A percentile compares a stretch with the other conserved stretches of the same genome.
Evolutionary conservation across 2,329 filamentous ascomycete genomes (phyloP).

Genomic region (Scedosporium apiospermum): DNA sequence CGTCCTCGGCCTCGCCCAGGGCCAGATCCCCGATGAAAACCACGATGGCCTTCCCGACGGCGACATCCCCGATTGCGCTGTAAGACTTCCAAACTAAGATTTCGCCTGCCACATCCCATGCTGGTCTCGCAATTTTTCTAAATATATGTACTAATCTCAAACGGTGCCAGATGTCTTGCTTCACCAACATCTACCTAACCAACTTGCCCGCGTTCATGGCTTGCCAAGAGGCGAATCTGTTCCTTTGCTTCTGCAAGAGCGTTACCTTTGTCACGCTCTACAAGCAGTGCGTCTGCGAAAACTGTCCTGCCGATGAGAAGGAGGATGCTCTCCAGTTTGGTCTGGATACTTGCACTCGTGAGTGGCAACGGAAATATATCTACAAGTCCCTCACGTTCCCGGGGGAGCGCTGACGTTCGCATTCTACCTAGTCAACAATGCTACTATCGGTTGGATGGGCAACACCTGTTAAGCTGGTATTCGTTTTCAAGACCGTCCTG

Average conservation of each 20-base stretch:
- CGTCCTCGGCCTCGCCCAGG: background rate
- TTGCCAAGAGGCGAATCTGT: conserved; percentile 1
- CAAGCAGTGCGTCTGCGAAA: background rate
- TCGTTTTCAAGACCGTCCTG: background rate
- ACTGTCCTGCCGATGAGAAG: background rate
- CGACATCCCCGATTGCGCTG: background rate
- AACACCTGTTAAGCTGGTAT: background rate
- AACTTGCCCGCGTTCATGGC: background rate
- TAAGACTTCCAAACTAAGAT: background rate
- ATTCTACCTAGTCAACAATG: background rate
- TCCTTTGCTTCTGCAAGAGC: conserved; percentile 3
- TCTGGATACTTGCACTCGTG: background rate
- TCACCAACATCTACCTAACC: background rate
- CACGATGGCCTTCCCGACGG: background rate
- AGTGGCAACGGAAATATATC: background rate
- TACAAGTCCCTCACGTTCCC: background rate
- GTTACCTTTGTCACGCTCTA: background rate
- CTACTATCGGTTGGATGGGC: background rate
- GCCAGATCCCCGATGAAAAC: background rate
- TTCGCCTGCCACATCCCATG: no score
- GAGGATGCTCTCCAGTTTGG: background rate
- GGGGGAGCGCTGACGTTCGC: background rate
- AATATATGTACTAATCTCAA: no score
- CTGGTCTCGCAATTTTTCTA: no score
- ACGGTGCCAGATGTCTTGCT: background rate